Evolutionary conservation across 2,329 filamentous ascomycete species (phyloP), one percentile per base, ranked within the genome.

Genomic region (Dactylonectria estremocensis): DNA sequence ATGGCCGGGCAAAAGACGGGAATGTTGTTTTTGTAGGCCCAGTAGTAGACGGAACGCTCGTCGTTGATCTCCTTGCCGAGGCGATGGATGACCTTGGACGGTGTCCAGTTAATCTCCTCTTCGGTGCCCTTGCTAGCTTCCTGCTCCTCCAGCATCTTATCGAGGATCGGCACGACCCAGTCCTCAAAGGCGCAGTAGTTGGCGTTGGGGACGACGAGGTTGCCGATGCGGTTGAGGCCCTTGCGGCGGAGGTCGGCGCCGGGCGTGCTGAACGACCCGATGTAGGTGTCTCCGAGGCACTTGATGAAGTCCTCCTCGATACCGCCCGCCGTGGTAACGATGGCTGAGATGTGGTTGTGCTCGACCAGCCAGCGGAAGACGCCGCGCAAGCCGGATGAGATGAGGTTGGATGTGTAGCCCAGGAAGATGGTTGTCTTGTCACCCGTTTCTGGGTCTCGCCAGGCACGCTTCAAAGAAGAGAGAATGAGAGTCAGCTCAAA

Each of bases 281-380:
- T 90, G 81, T 98, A 99, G 0, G 96, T 99, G 59, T 94, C 92
- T 11, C 93, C 96, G 2, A 99, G 90, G 76, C 96, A 99, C 84
- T 99, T 99, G 87, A 99, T 99, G 65, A 99, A 91, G 81, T 99
- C 96, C 80, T 99, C 96, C 81, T 99, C 96, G 59, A 99, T 90
- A 56, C 96, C 96, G 50, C 96, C 96, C 0, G 96, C 96, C 0
- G 96, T 97, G 24, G 96, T 97, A 68, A 99, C 96, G 76, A 99
- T 94, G 72, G 92, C 93, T 1, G 94, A 96, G 70, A 99, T 91
- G 79, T 98, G 95, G 70, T 91, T 92, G 83, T 99, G 95, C 83
- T 98, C 89, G 50, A 97, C 95, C 1, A 99, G 89, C 84, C 95
- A 99, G 64, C 96, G 93, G 72, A 99, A 86, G 40, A 95, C 95